Base-by-base conservation (phyloP, 2,329 filamentous ascomycete species). In the Exophiala alcalophila region DNA sequence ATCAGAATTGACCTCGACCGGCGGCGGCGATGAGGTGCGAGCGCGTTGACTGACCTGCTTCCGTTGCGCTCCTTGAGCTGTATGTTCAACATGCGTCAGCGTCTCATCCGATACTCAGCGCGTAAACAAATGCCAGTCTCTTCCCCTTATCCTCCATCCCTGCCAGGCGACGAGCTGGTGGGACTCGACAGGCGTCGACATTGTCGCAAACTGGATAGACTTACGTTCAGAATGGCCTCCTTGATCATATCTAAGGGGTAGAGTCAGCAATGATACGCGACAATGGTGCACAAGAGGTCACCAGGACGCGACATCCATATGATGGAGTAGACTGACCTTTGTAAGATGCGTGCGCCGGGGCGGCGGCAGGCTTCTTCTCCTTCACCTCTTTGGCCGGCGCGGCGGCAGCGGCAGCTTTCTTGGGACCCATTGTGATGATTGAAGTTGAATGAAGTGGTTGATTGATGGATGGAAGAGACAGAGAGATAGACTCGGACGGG, bases 51-150 rank as follows among this genome's bases (percentile, higher is more conserved):
- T 70, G 69, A 84, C 80, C 80, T 83, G 66, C 74, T 79, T 67
- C 81, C 81, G 66, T 79, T 80, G 53, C 81, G 77, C 61, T 84
- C 81, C 68, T 84, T 84, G 54, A 84, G 72, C 81, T 84, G 62
- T 52, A 59, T 59, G 52, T 59, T n/a, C 58, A 59, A 65, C 47
- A 65, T 59, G 53, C 59, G 73, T 81, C 63, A 81, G 77, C 61
- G 62, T 59, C 25, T 18, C 6, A 18, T 23, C 34, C 19, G 8
- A 33, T 32, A 12, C 16, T 19, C 19, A 7, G 21, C 10, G 20
- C 23, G 12, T 21, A 20, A 20, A 25, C 34, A 18, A 43, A n/a
- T 12, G 20, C 19, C 20, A 7, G 16, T 29, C 27, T 44, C 30
- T 44, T 43, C 12, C 31, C 19, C 38, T 19, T 11, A 18, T 23